phyloP scores from a whole-genome alignment of 1,139 yeast species.

The Torulaspora pretoriensis region DNA sequence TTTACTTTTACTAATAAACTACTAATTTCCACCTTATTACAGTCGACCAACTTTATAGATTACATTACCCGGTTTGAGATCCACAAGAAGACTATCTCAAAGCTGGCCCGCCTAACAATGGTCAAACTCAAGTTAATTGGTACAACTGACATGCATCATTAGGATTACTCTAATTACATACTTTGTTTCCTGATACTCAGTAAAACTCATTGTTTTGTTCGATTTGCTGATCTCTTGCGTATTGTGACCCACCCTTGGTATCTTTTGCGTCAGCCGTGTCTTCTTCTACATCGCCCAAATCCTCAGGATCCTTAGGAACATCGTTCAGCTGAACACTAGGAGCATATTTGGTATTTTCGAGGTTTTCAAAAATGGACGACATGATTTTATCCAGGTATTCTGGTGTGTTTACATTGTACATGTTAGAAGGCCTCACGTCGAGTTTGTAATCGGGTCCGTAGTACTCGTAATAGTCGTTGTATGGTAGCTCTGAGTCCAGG shows the following conservation, averaged over 20 bases:
- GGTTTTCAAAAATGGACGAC: constrained; percentile 68
- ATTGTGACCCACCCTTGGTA: constrained; percentile 86
- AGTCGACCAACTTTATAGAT: neutral
- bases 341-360: constrained; percentile 87
- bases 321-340: constrained; percentile 93
- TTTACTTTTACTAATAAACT: neutral
- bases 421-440: constrained; percentile 91
- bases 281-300: constrained; percentile 77
- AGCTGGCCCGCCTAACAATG: no score
- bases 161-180: constrained; percentile 1
- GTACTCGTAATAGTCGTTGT: constrained; percentile 94
- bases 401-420: constrained; percentile 94
- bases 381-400: constrained; percentile 86
- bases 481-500: constrained; percentile 81
- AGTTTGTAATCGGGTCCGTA: constrained; percentile 93
- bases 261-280: constrained; percentile 72
- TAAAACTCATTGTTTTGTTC: constrained; percentile 66
- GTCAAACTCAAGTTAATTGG: neutral
- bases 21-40: neutral
- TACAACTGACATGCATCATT: neutral
- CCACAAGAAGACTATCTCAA: neutral
- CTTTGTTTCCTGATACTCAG: constrained; percentile 11
- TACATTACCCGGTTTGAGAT: neutral
- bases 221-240: constrained; percentile 70
- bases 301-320: constrained; percentile 84